Base-by-base conservation (phyloP, 345 rosid genomes). In the Noccaea bulbosa region DNA sequence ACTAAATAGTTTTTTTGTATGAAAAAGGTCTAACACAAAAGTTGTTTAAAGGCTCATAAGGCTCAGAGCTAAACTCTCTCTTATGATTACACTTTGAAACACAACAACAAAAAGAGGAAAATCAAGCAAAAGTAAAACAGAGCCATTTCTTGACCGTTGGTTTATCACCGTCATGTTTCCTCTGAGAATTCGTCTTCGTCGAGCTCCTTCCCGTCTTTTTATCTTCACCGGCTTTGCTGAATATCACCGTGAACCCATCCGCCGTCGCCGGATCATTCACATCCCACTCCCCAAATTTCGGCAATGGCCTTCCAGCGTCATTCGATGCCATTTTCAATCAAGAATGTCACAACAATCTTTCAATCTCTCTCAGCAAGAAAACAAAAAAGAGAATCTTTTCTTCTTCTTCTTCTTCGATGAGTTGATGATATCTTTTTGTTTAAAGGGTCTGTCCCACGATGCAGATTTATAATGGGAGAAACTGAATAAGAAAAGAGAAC, bases 231-330 rank as follows among this genome's bases (percentile, higher is more conserved):
- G 84, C 84, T 68, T 81, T 81, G 63, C 74, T 62, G 15, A 81
- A 81, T 60, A 81, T 78, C 32, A 81, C 77, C 30, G 82, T 78
- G 48, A 68, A 81, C 12, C 84, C 84, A 44, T 81, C 84, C 1
- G 84, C 78, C 7, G 82, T 71, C 0, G 82, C 80, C 0, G 84
- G 84, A 75, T 81, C 82, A 59, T 78, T 81, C 69, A 81, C 84
- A 49, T 81, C 84, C 84, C 84, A 81, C 33, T 78, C 84, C 4
- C 84, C 84, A 8, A 78, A 81, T 70, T 67, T 78, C 1, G 82
- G 84, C 10, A 81, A 66, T 3, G 78, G 47, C 37, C 80, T 64
- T 54, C 81, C 82, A 15, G 54, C 67, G 27, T 72, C 79, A 1
- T 54, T 74, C 3, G 79, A 62, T 12, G 78, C 76, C 78, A 77